Evolutionary conservation across 176 grass and related monocot genomes (phyloP).

Genomic region (Phyllostachys edulis): DNA sequence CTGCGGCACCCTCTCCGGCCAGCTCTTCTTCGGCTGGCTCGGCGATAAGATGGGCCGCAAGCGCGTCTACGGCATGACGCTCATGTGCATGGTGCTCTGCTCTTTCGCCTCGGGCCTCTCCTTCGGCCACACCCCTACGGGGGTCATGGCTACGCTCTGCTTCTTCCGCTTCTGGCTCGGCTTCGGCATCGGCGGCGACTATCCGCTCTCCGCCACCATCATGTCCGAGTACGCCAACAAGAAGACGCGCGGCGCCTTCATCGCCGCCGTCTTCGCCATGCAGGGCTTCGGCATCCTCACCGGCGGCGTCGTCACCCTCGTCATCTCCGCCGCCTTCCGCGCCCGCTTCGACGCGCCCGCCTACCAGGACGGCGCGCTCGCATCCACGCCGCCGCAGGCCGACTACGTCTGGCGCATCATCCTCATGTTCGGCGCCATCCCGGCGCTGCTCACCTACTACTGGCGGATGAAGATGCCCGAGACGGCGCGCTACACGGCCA

Average conservation of each 20-base stretch:
- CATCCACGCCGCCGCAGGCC: slow-evolving; percentile 52
- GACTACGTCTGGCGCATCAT: slow-evolving; percentile 72
- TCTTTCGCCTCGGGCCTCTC: slow-evolving; percentile 62
- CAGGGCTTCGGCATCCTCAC: slow-evolving; percentile 82
- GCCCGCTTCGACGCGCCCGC: slow-evolving; percentile 44
- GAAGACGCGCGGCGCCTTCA: slow-evolving; percentile 62
- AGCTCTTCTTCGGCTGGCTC: slow-evolving; percentile 87
- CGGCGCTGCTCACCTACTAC: slow-evolving; percentile 69
- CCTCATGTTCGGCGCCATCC: slow-evolving; percentile 74
- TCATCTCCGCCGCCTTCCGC: slow-evolving; percentile 53
- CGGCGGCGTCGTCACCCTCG: slow-evolving; percentile 56
- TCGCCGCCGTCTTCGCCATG: slow-evolving; percentile 86
- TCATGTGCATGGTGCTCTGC: slow-evolving; percentile 59
- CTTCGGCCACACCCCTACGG: slow-evolving; percentile 35
- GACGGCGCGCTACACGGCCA: slow-evolving; percentile 76
- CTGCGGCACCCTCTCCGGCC: slow-evolving; percentile 64
- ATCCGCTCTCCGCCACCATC: slow-evolving; percentile 81
- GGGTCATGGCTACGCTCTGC: slow-evolving; percentile 60
- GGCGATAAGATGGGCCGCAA: slow-evolving; percentile 73
- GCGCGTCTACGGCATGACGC: slow-evolving; percentile 49
- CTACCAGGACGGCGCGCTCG: slow-evolving; percentile 20
- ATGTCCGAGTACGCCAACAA: slow-evolving; percentile 99
- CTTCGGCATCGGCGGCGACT: slow-evolving; percentile 85
- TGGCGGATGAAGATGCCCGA: slow-evolving; percentile 79
- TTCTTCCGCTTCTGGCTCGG: slow-evolving; percentile 95